Evolutionary conservation across 148 eudicot species (phyloP), one percentile per base, ranked within the genome.

Genomic region (Dianthus caryophyllus): DNA sequence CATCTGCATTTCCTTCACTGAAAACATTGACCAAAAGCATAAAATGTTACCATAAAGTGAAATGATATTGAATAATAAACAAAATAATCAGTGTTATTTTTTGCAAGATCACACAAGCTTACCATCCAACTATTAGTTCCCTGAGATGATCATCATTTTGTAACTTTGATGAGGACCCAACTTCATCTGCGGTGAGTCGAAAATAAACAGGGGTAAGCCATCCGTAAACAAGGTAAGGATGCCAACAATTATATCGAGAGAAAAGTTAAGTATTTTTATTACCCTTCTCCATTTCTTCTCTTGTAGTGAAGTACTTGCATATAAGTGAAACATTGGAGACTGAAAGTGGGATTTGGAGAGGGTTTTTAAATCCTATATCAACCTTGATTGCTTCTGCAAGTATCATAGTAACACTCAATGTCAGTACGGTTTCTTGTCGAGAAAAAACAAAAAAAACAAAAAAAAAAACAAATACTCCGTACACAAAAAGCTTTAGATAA

Each of bases 341-440:
- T 24, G 89, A 81, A 69, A 95, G 76, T 47, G 96, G 85, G 55
- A 88, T 87, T 75, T 87, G 97, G 71, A 95, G 96, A 31, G 99
- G 97, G 74, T 95, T 95, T 75, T 67, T 83, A 73, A 95, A 95
- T 64, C 85, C 88, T 82, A 95, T 80, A 65, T 85, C 89, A 64
- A 95, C 90, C 82, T 83, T 83, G 53, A 95, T 80, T 46, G 93
- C 85, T 74, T 95, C 99, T 95, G 93, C 86, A 72, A 12, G 30
- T 52, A 71, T n/a, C 39, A n/a, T n/a, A n/a, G n/a, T n/a, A n/a
- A n/a, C 27, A 62, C 25, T 9, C 22, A 56, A 41, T 1, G 24
- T 41, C 50, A 22, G 27, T 62, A 62, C 39, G n/a, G 50, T 41
- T 36, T 61, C 65, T 61, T 61, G 65, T 10, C 21, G 12, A 54